phyloP scores from a whole-genome alignment of 768 basidiomycete genomes.

The Tylopilus rubrobrunneus region DNA sequence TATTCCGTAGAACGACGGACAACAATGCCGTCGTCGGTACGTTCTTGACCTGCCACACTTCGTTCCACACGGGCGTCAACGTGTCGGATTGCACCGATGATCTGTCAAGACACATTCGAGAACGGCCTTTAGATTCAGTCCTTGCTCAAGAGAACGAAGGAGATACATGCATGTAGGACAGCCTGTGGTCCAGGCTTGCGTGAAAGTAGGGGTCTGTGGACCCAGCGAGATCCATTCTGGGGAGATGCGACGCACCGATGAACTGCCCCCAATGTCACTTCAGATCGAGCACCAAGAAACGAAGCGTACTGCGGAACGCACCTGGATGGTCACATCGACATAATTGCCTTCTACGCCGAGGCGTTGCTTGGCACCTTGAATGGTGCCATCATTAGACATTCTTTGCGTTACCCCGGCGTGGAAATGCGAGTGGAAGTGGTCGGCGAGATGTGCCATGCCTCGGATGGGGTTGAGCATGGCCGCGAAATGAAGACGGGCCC shows the following conservation, averaged over 20 bases:
- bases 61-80: conserved; percentile 70
- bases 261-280: conserved; percentile 41
- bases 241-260: conserved; percentile 65
- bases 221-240: conserved; percentile 65
- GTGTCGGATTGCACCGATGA: conserved; percentile 61
- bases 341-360: conserved; percentile 40
- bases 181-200: conserved; percentile 57
- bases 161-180: conserved; percentile 60
- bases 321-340: conserved; percentile 57
- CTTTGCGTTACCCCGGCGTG: neutral
- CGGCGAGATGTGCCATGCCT: conserved; percentile 13
- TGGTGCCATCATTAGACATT: conserved; percentile 23
- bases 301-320: conserved; percentile 21
- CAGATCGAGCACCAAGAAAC: neutral
- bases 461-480: conserved; percentile 13
- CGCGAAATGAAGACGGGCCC: neutral
- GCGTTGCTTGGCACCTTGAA: conserved; percentile 30
- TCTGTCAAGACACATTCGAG: conserved; percentile 31
- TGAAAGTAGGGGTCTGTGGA: conserved; percentile 70
- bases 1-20: conserved; percentile 61
- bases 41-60: conserved; percentile 68
- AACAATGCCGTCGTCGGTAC: conserved; percentile 63
- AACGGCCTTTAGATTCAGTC: neutral
- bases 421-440: conserved; percentile 3
- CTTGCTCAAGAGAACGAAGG: neutral